Base-by-base conservation (phyloP, 1,284 basidiomycete species). In the Moesziomyces parantarcticus region DNA sequence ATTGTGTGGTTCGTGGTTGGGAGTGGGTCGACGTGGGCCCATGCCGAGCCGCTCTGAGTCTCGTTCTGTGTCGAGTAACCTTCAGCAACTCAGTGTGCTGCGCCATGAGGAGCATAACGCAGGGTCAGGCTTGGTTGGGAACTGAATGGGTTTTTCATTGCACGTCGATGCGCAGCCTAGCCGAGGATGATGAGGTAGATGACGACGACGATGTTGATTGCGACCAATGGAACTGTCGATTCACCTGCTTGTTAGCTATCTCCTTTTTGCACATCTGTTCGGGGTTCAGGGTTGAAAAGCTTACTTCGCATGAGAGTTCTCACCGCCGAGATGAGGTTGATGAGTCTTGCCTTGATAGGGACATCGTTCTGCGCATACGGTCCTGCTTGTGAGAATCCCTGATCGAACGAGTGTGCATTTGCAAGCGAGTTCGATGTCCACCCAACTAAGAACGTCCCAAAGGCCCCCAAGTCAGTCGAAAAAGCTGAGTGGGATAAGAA, bases 241-340 rank as follows among this genome's bases (percentile, higher is more conserved):
- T 11, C 10, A 21, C 10, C 25, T 49, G 7, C 20, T 16, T 5
- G 23, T 26, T n/a, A 20, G 50, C 21, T 23, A 25, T 13, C 23
- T 29, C n/a, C 18, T 25, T 36, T 29, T 29, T 34, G 48, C 13
- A 14, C 26, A 25, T 11, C 22, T n/a, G 13, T 18, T 44, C 6
- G 18, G 32, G 8, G 41, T 14, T 8, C 39, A n/a, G 18, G 47
- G 23, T 3, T 36, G 36, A 22, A 5, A 87, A 4, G 16, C 90
- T 85, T 84, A 98, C 95, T 93, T 84, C 96, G 89, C 91, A 98
- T 92, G 69, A 98, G 87, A 56, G 94, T 97, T 84, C 95, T 87
- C 60, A 97, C 94, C 26, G 95, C 95, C 74, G 91, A 89, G 72
- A 97, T 97, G 76, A 98, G 88, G 85, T 94, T 92, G 83, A 98